A percentile compares a stretch with the other conserved stretches of the same genome.
phyloP scores from a whole-genome alignment of 1,139 yeast species.

The Yamadazyma pseudoaaseri region DNA sequence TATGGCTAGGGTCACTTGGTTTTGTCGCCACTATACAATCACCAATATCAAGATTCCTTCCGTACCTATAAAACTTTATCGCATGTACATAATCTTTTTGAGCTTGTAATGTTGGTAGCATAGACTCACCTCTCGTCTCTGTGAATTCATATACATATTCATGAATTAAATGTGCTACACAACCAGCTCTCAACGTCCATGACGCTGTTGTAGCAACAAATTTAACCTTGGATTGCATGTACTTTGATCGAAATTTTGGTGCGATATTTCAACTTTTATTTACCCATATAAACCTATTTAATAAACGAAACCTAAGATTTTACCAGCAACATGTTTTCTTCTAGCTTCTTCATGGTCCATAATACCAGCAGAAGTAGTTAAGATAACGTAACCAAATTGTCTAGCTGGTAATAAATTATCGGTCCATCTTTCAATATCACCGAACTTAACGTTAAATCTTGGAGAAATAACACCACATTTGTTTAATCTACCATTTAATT shows the following conservation, averaged over 20 bases:
- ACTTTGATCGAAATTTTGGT: background rate
- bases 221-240: constrained; percentile 23
- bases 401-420: constrained; percentile 97
- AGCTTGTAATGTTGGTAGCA: constrained; percentile 86
- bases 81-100: constrained; percentile 80
- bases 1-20: constrained; percentile 83
- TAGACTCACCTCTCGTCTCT: constrained; percentile 88
- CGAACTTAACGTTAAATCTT: constrained; percentile 93
- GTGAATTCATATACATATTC: constrained; percentile 72
- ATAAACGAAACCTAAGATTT: constrained; percentile 95
- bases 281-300: no score
- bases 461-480: constrained; percentile 98
- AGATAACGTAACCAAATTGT: constrained; percentile 96
- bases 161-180: constrained; percentile 66
- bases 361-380: constrained; percentile 99
- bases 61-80: constrained; percentile 57
- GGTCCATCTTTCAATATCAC: constrained; percentile 96
- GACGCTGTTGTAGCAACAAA: constrained; percentile 35
- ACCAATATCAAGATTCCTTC: constrained; percentile 67
- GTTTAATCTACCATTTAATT: constrained; percentile 96
- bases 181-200: constrained; percentile 61
- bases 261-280: background rate
- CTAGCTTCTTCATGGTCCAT: constrained; percentile 99
- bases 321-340: constrained; percentile 99
- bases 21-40: constrained; percentile 86